phyloP scores from a whole-genome alignment of 805 yeast species.

The Nakazawaea holstii region DNA sequence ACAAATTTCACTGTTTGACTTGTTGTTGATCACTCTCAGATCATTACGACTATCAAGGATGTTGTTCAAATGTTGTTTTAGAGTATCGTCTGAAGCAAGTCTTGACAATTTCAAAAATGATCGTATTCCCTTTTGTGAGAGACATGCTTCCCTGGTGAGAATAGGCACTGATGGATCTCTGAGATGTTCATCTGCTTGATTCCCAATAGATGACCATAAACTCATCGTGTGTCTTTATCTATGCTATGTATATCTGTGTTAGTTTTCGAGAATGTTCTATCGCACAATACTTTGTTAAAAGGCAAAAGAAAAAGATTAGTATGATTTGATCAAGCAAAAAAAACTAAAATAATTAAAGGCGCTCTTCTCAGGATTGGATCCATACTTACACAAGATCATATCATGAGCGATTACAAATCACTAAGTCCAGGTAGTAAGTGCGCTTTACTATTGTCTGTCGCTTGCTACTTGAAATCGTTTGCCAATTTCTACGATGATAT shows the following conservation, averaged over 20 bases:
- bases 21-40: not conserved
- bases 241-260: not conserved
- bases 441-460: not conserved
- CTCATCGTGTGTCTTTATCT: slow-evolving; percentile 13
- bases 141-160: slow-evolving; percentile 24
- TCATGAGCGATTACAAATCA: not conserved
- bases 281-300: not conserved
- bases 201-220: slow-evolving; percentile 16
- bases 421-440: slow-evolving; percentile 2
- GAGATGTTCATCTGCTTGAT: slow-evolving; percentile 10
- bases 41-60: slow-evolving; percentile 24
- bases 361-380: too few relatives aligned
- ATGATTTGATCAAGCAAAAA: too few relatives aligned
- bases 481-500: not conserved
- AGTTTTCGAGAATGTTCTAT: not conserved
- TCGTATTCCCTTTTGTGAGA: slow-evolving; percentile 27
- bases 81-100: slow-evolving; percentile 37
- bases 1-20: slow-evolving; percentile 21
- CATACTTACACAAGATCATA: not conserved
- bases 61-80: slow-evolving; percentile 37
- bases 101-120: slow-evolving; percentile 32
- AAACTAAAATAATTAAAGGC: too few relatives aligned
- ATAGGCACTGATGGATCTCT: slow-evolving; percentile 22
- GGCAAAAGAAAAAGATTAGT: not conserved
- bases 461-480: not conserved